Base-by-base conservation (phyloP, 306 rosid genomes). In the Cucurbita maxima region DNA sequence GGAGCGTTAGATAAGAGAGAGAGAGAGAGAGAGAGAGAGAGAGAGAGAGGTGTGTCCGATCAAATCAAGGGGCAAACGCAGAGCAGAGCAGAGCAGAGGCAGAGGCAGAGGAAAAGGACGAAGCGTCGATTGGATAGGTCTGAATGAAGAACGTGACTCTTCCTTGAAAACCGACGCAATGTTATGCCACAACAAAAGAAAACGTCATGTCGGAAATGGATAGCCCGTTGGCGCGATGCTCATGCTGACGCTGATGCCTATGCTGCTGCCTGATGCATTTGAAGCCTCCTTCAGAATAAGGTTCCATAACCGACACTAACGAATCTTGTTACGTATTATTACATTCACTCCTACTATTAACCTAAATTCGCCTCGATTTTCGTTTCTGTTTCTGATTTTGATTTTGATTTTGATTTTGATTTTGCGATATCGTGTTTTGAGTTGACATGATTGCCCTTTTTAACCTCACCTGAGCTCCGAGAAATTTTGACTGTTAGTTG, bases 271-370 rank as follows among this genome's bases (percentile, higher is more conserved):
- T 57, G 61, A 57, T 57, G 61, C 22, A 57, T 20, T 0, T n/a
- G 37, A 5, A 20, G 48, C 11, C 34, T 63, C 6, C 53, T 43
- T 18, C 72, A 41, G 73, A 58, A 75, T 52, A 51, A 69, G 76
- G 79, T 79, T 70, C 68, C 51, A 75, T 75, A 76, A 75, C 79
- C 76, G 69, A 79, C 79, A 66, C 55, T 36, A 44, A 41, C 73
- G 54, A 53, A 75, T 69, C 73, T 66, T 66, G 1, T 43, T 64
- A 4, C 37, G 0, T 64, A 2, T 64, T 4, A 1, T 57, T 58
- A 1, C n/a, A 6, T 11, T 5, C 13, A 25, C 40, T 22, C 4
- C 38, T 58, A 43, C 47, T 43, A 41, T 41, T 41, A 41, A 6
- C 19, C 12, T 7, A 16, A 36, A 7, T 56, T 64, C 9, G 10